A percentile compares a stretch with the other conserved stretches of the same genome.
phyloP scores from a whole-genome alignment of 1,284 basidiomycete genomes.

The Gymnopus androsaceus region DNA sequence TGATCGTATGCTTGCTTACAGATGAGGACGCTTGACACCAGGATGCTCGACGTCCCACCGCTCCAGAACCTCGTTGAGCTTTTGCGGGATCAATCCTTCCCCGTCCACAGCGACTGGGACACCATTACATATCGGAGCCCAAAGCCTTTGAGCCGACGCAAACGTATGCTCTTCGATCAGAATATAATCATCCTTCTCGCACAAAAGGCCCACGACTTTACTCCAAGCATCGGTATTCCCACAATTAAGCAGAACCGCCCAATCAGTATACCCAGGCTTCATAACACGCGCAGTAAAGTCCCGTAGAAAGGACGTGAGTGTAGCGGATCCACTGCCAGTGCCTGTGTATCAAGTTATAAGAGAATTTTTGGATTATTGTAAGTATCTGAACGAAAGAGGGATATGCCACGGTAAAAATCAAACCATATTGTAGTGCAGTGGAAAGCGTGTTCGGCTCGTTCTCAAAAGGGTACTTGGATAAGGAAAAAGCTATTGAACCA shows the following conservation, averaged over 20 bases:
- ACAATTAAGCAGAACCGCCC: conserved; percentile 12
- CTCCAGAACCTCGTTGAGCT: conserved; percentile 48
- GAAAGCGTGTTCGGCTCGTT: conserved; percentile 4
- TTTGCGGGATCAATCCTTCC: conserved; percentile 50
- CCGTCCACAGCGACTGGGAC: conserved; percentile 54
- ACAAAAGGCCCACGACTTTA: conserved; percentile 39
- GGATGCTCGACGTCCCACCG: conserved; percentile 42
- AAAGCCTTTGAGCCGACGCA: conserved; percentile 40
- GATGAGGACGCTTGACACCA: conserved; percentile 26
- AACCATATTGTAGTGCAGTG: not conserved
- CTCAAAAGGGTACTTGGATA: not conserved
- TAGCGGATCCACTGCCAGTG: conserved; percentile 5
- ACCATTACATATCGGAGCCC: conserved; percentile 37
- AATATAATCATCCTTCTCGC: conserved; percentile 55
- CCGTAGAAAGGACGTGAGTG: conserved; percentile 5
- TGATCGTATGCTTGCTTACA: conserved; percentile 26
- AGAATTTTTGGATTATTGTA: not conserved
- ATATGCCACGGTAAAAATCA: not conserved
- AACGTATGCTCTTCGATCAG: conserved; percentile 54
- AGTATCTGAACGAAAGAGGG: not conserved
- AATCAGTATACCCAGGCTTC: conserved; percentile 15
- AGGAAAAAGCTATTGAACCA: not conserved
- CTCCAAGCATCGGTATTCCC: conserved; percentile 38
- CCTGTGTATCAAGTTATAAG: no score
- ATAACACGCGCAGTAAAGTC: conserved; percentile 16